Evolutionary conservation across 2,329 filamentous ascomycete species (phyloP).

Genomic region (Chalaropsis ovoidea): DNA sequence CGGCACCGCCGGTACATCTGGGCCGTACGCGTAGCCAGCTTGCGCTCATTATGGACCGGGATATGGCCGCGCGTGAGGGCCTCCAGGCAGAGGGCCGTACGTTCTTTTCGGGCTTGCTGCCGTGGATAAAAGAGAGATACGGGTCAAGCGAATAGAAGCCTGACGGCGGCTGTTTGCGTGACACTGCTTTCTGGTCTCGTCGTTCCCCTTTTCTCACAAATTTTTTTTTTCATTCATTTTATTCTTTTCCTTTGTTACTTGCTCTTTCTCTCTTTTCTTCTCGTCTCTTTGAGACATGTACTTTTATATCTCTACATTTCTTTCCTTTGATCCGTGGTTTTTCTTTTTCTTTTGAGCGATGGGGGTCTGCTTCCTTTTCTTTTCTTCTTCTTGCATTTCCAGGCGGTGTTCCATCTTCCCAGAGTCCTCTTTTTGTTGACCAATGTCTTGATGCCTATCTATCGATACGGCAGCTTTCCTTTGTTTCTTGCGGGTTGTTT

Average conservation of each 20-base stretch:
- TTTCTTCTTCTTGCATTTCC: neutral
- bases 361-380: neutral
- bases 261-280: neutral
- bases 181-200: neutral
- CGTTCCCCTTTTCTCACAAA: neutral
- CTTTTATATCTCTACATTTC: constrained; percentile 9
- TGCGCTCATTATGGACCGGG: constrained; percentile 46
- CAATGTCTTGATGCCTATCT: neutral
- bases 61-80: constrained; percentile 32
- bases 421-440: neutral
- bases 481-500: constrained; percentile 12
- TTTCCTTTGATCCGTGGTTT: neutral
- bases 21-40: constrained; percentile 53
- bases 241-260: constrained; percentile 8
- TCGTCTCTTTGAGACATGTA: constrained; percentile 20
- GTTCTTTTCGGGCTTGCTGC: constrained; percentile 18
- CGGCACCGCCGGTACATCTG: constrained; percentile 39
- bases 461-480: constrained; percentile 6
- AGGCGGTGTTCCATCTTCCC: neutral
- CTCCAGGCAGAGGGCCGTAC: constrained; percentile 1
- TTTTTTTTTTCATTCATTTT: neutral
- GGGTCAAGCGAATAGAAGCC: neutral
- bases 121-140: constrained; percentile 13
- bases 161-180: neutral
- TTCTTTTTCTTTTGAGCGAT: neutral